Conservation (phyloP, 2,329 filamentous ascomycete species). For the Cladosporium sphaerospermum region DNA sequence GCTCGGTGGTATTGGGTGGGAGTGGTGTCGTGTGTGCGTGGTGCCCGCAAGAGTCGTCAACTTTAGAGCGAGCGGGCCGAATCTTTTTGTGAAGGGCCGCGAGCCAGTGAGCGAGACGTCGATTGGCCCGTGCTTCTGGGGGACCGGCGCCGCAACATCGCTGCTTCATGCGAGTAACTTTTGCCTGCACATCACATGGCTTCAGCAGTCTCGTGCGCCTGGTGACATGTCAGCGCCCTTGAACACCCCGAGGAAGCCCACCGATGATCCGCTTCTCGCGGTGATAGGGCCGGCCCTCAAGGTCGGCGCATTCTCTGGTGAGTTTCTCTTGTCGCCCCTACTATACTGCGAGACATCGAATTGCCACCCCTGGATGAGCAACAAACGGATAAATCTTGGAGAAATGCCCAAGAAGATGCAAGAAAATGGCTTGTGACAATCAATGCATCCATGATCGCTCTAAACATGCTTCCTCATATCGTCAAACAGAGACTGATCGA, state of each 20-base stretch:
- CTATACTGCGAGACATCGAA: too few relatives aligned
- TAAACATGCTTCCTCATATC: background rate
- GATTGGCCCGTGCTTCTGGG: too few relatives aligned
- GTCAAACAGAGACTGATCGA: background rate
- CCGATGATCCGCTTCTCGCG: slow-evolving; percentile 18
- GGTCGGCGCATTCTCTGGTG: slow-evolving; percentile 29
- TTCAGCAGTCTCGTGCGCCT: background rate
- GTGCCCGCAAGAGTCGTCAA: background rate
- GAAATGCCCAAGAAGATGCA: background rate
- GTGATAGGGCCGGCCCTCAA: slow-evolving; percentile 27
- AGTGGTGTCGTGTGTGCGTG: background rate
- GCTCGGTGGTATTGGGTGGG: background rate
- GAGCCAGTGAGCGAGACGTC: too few relatives aligned
- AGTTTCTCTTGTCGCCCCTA: slow-evolving; percentile 10
- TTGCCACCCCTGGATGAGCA: too few relatives aligned
- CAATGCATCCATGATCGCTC: too few relatives aligned
- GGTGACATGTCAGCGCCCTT: background rate
- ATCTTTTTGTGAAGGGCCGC: too few relatives aligned
- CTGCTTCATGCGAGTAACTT: background rate
- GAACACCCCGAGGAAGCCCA: background rate
- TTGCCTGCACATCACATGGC: background rate
- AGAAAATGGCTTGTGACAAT: too few relatives aligned
- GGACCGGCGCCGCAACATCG: too few relatives aligned
- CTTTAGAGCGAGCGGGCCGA: too few relatives aligned
- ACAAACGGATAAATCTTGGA: background rate